A percentile compares a stretch with the other conserved stretches of the same genome.
Evolutionary conservation across 2,329 filamentous ascomycete genomes (phyloP).

Genomic region (Neoscytalidium dimidiatum): DNA sequence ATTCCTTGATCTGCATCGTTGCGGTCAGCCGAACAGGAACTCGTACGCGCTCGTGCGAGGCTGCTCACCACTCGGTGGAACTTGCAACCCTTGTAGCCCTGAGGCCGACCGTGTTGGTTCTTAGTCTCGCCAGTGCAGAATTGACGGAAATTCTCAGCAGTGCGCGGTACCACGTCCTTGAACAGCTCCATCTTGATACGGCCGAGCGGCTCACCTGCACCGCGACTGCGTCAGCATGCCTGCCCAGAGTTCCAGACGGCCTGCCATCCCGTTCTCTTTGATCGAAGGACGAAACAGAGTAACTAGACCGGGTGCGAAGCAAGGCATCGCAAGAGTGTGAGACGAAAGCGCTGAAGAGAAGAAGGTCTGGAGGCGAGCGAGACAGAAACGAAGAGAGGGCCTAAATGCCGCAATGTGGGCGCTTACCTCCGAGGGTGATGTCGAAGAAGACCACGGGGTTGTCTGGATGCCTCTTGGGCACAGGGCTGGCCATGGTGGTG

Average conservation of each 20-base stretch:
- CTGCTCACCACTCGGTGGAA: slow-evolving; percentile 86
- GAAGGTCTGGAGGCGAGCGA: not conserved
- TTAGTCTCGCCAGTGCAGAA: slow-evolving; percentile 95
- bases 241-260: not conserved
- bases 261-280: not conserved
- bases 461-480: slow-evolving; percentile 20
- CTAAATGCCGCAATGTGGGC: not conserved
- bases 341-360: not conserved
- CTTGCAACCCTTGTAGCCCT: slow-evolving; percentile 92
- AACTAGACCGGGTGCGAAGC: not conserved
- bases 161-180: slow-evolving; percentile 78
- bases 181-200: slow-evolving; percentile 91
- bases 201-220: slow-evolving; percentile 76
- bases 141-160: slow-evolving; percentile 94
- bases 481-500: slow-evolving; percentile 13
- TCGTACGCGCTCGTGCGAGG: not conserved
- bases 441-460: slow-evolving; percentile 71
- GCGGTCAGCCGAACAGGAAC: slow-evolving; percentile 11
- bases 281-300: not conserved
- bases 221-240: slow-evolving; percentile 7
- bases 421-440: slow-evolving; percentile 73
- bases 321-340: not conserved
- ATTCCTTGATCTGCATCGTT: slow-evolving; percentile 74
- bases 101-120: slow-evolving; percentile 71
- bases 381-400: not conserved